These are phyloP conservation scores for Herpetomonas samuelpessoai DNA, from an alignment of 208 protist genomes.

Conservation along the genomic window DNA sequence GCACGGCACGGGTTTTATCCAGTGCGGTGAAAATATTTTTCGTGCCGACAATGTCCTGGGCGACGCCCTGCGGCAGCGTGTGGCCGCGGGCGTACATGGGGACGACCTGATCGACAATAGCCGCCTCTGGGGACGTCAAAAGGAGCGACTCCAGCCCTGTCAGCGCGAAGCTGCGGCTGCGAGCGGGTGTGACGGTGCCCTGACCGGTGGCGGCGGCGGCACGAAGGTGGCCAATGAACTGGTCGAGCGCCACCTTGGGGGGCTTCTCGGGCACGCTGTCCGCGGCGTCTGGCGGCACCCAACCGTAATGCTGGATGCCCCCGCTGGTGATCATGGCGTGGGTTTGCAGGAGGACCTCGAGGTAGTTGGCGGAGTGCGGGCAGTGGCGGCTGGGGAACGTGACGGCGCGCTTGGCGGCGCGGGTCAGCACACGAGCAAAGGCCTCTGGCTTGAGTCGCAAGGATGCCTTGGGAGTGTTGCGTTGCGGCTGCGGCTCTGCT, in stretches of 20 bases:
- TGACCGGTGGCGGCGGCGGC: slow-evolving; percentile 8
- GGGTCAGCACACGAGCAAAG: slow-evolving; percentile 38
- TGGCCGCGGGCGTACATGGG: slow-evolving; percentile 61
- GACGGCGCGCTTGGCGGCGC: slow-evolving; percentile 24
- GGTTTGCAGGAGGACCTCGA: slow-evolving; percentile 61
- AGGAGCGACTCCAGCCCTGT: slow-evolving; percentile 58
- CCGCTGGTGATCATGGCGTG: slow-evolving; percentile 58
- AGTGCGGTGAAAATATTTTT: slow-evolving; percentile 59
- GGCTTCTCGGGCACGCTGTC: slow-evolving; percentile 42
- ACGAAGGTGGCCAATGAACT: slow-evolving; percentile 48
- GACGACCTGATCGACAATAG: slow-evolving; percentile 55
- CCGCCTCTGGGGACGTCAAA: slow-evolving; percentile 41
- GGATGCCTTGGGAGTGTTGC: slow-evolving; percentile 14
- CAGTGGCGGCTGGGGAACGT: slow-evolving; percentile 7
- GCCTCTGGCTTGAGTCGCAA: slow-evolving; percentile 36
- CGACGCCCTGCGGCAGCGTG: slow-evolving; percentile 32
- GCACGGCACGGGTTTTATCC: slow-evolving; percentile 31
- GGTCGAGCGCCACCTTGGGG: slow-evolving; percentile 38
- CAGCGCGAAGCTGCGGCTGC: slow-evolving; percentile 41
- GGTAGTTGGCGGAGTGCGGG: slow-evolving; percentile 45
- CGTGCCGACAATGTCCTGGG: slow-evolving; percentile 42
- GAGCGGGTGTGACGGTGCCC: slow-evolving; percentile 19
- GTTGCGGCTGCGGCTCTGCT: not conserved
- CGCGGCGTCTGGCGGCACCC: slow-evolving; percentile 23
- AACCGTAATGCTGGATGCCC: slow-evolving; percentile 47